Evolutionary conservation across 2,329 filamentous ascomycete genomes (phyloP).

Genomic region (Allantophomopsis lycopodina): DNA sequence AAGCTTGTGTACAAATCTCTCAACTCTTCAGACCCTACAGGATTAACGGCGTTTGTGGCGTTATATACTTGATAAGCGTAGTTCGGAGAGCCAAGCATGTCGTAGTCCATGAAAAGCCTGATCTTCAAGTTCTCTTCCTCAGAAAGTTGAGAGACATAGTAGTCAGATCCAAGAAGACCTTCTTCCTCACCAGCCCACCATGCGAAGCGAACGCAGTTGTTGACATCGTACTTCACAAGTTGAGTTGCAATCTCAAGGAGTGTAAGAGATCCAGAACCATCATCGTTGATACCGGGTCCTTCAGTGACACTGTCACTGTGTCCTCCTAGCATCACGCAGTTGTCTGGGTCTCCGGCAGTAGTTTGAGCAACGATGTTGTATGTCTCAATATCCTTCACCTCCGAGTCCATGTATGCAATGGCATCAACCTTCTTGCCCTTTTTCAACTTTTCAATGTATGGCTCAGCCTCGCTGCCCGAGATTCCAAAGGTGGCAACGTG

Average conservation of each 20-base stretch:
- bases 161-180: conserved; percentile 48
- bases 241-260: conserved; percentile 49
- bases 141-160: conserved; percentile 41
- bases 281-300: conserved; percentile 35
- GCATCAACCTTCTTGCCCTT: conserved; percentile 33
- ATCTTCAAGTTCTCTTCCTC: conserved; percentile 47
- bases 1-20: conserved; percentile 54
- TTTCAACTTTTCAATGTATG: conserved; percentile 38
- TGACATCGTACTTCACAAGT: conserved; percentile 40
- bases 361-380: conserved; percentile 53
- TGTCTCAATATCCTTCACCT: conserved; percentile 28
- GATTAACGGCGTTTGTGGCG: conserved; percentile 56
- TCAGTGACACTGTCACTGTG: conserved; percentile 50
- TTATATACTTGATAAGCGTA: conserved; percentile 58
- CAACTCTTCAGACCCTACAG: conserved; percentile 56
- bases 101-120: conserved; percentile 55
- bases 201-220: conserved; percentile 52
- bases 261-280: conserved; percentile 25
- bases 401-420: conserved; percentile 40
- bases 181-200: conserved; percentile 60
- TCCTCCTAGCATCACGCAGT: conserved; percentile 52
- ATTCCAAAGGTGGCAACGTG: conserved; percentile 60
- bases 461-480: conserved; percentile 40
- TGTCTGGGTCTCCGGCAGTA: conserved; percentile 39
- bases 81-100: conserved; percentile 56